These are phyloP conservation scores for Vigna unguiculata DNA, from an alignment of 306 rosid species.

Conservation along the genomic window DNA sequence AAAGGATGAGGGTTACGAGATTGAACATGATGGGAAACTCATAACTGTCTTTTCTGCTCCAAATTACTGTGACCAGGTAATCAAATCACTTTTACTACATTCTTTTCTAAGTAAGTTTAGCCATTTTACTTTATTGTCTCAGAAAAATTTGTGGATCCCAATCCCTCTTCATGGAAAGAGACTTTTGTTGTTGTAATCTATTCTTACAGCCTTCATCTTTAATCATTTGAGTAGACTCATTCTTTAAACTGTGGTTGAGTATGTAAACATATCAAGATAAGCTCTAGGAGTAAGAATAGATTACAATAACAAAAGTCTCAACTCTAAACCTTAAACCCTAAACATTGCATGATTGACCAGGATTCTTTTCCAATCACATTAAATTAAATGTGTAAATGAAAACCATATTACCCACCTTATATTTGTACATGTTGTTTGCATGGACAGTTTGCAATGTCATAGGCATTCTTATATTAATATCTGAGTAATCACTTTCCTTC, in stretches of 20 bases:
- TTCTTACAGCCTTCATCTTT: background rate
- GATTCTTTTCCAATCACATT: conserved; percentile 19
- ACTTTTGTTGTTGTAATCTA: conserved; percentile 6
- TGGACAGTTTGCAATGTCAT: background rate
- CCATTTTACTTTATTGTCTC: conserved; percentile 3
- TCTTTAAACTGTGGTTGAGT: background rate
- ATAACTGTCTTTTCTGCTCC: conserved; percentile 99
- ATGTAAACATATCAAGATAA: background rate
- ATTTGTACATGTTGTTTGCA: conserved; percentile 14
- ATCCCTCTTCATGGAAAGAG: background rate
- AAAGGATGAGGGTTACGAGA: conserved; percentile 97
- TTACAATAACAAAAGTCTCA: too few relatives aligned
- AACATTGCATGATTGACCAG: conserved; percentile 8
- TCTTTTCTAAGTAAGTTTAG: background rate
- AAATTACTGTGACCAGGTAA: conserved; percentile 99
- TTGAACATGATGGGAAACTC: conserved; percentile 97
- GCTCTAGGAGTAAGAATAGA: too few relatives aligned
- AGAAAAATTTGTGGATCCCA: background rate
- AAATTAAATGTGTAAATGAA: background rate
- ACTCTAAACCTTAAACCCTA: too few relatives aligned
- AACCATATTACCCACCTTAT: background rate
- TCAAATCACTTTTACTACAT: conserved; percentile 17
- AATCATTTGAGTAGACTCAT: conserved; percentile 21
- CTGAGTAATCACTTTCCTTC: conserved; percentile 11
- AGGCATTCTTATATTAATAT: conserved; percentile 20